Evolutionary conservation across 2,329 filamentous ascomycete species (phyloP), one percentile per base, ranked within the genome.

Genomic region (Cladophialophora chaetospira): DNA sequence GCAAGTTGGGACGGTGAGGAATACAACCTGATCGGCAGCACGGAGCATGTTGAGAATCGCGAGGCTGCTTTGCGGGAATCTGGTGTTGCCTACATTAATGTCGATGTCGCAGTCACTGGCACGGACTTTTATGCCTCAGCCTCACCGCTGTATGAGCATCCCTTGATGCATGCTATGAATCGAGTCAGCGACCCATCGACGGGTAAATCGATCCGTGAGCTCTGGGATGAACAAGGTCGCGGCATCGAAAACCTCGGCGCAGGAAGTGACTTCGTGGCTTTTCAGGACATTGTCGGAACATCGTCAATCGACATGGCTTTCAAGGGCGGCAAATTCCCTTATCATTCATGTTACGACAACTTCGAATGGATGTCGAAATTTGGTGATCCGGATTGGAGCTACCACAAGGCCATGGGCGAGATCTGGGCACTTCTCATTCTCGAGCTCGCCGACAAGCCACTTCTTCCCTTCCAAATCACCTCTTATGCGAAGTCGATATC

Each of bases 1-100:
- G 91, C 92, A 68, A 96, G 90, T 29, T 99, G 94, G 94, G 94
- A 99, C 71, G 94, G 84, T 3, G 88, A 88, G 65, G 91, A 93
- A 72, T 97, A 96, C 76, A 97, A 97, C 72, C 77, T 94, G 43
- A 89, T 96, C 56, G 94, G 94, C 6, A 96, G 91, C 9, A 97
- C 94, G 1, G 94, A 99, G 71, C 93, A 88, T 67, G 94, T 99
- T 43, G 94, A 99, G 74, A 87, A 88, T 44, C 87, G 93, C 64
- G 78, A 91, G 25, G 85, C 92, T 0, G 71, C 76, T 2, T 79
- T 99, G 5, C 87, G 89, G 38, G 77, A 82, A 15, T 82, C 94
- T 65, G 93, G 84, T 0, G 85, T 90, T 62, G 92, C 89, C 8
- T 99, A 99, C 68, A 79, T 99, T 63, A 99, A 99, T 68, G 86